These are phyloP conservation scores for Cavenderia fasciculata DNA, from an alignment of 78 protist species.

Conservation along the genomic window DNA sequence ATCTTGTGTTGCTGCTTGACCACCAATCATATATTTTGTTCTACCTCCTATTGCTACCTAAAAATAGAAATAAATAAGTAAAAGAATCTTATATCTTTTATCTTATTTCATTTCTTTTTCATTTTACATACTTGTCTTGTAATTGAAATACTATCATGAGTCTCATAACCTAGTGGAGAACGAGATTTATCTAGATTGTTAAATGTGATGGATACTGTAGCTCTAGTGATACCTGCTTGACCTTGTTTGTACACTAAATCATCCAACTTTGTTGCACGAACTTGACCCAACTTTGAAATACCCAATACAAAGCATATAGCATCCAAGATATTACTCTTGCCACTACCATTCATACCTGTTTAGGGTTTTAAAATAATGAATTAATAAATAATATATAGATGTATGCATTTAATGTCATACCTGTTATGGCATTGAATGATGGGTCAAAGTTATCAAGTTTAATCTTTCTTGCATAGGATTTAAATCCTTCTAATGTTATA, in stretches of 20 bases:
- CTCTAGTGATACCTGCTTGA: constrained; percentile 97
- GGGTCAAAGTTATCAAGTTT: constrained; percentile 94
- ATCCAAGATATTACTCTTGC: constrained; percentile 99
- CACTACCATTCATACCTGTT: constrained; percentile 98
- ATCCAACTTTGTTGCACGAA: constrained; percentile 91
- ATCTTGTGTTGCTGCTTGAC: constrained; percentile 69
- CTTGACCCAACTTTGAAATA: constrained; percentile 95
- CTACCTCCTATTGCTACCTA: constrained; percentile 96
- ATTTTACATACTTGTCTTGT: constrained; percentile 89
- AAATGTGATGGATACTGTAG: constrained; percentile 98
- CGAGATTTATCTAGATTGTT: constrained; percentile 90
- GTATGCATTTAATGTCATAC: no score
- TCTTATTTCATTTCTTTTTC: background rate
- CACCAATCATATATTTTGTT: constrained; percentile 97
- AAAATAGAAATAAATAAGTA: background rate
- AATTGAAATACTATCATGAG: constrained; percentile 91
- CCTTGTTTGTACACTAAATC: constrained; percentile 99
- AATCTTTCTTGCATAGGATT: constrained; percentile 97
- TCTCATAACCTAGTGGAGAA: constrained; percentile 97
- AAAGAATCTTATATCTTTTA: background rate
- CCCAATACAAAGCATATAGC: constrained; percentile 99
- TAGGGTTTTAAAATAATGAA: no score
- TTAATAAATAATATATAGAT: no score
- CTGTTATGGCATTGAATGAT: constrained; percentile 99
- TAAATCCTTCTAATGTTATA: constrained; percentile 99